Percentiles rank a stretch among this genome's conserved stretches.
Evolutionary conservation across 2,329 filamentous ascomycete species (phyloP).

Genomic region (Colletotrichum truncatum): DNA sequence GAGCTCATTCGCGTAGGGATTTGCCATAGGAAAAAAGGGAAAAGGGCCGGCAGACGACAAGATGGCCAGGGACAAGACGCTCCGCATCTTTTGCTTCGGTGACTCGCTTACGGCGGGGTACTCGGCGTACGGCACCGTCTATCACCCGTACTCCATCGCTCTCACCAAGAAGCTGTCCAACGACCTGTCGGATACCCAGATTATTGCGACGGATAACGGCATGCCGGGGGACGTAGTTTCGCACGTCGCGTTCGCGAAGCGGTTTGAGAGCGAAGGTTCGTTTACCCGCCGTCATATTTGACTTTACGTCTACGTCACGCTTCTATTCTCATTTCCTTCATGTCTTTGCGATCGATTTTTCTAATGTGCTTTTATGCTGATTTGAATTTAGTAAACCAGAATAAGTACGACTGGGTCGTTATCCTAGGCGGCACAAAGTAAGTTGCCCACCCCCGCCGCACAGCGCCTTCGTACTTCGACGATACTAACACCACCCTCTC

Average conservation of each 20-base stretch:
- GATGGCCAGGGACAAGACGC: conserved; percentile 33
- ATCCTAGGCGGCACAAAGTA: conserved; percentile 72
- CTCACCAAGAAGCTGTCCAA: conserved; percentile 57
- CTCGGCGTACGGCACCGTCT: conserved; percentile 48
- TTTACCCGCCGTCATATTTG: background rate
- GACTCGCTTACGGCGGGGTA: conserved; percentile 71
- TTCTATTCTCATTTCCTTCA: background rate
- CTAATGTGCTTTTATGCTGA: conserved; percentile 5
- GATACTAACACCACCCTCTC: background rate
- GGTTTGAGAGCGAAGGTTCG: conserved; percentile 48
- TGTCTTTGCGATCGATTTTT: too few relatives aligned
- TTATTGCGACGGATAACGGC: conserved; percentile 57
- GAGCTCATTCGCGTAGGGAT: too few relatives aligned
- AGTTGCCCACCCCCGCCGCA: conserved; percentile 26
- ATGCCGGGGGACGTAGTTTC: conserved; percentile 60
- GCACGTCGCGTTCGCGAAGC: conserved; percentile 39
- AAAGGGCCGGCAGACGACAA: background rate
- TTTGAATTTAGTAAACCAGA: conserved; percentile 25
- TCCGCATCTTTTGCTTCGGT: conserved; percentile 71
- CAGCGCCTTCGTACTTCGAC: background rate
- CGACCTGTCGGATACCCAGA: conserved; percentile 52
- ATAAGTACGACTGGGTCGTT: conserved; percentile 67
- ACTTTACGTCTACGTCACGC: background rate
- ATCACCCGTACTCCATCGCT: conserved; percentile 62
- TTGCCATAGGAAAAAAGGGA: background rate